Evolutionary conservation across 805 yeast species (phyloP), one percentile per base, ranked within the genome.

Genomic region (Lipomyces lipofer): DNA sequence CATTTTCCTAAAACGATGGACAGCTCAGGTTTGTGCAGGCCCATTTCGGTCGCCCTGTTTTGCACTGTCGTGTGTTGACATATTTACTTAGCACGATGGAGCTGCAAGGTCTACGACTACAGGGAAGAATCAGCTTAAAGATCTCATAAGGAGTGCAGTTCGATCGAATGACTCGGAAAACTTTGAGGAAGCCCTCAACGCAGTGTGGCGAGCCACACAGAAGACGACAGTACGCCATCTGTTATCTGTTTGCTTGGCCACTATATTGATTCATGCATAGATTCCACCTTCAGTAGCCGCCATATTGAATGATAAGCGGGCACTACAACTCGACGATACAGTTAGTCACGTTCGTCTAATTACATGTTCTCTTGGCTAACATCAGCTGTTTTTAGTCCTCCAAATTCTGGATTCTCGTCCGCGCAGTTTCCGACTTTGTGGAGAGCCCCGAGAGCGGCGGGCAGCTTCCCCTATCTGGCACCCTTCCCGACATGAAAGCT

Each of bases 401-500:
- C 3, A 47, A 72, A 4, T 87, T 87, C 64, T 89, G 95, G 96
- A 66, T 78, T 1, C 74, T 81, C 17, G 74, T 79, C 0, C 70
- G 68, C 38, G 86, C 90, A 0, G 71, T 88, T 47, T 71, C 75
- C 40, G 56, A 60, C 6, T 89, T 82, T 67, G 75, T 82, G 0
- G 58, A 47, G 0, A 40, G 43, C 38, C 69, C 72, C 21, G 64
- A 68, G 15, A 64, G 69, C 43, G 62, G 25, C 28, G 52, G 53
- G 1, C 54, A 58, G 15, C 72, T 88, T n/a, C 96, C 96, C 0
- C 69, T 88, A 1, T 75, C 84, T 2, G 96, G 95, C 0, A 77
- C 73, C 0, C 66, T 91, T 4, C 96, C 96, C 0, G 98, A 91
- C 67, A 92, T 92, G 97, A 85, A 87, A 19, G 80, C 96, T 0